phyloP scores from a whole-genome alignment of 768 basidiomycete genomes.

The Termitomyces sp. region DNA sequence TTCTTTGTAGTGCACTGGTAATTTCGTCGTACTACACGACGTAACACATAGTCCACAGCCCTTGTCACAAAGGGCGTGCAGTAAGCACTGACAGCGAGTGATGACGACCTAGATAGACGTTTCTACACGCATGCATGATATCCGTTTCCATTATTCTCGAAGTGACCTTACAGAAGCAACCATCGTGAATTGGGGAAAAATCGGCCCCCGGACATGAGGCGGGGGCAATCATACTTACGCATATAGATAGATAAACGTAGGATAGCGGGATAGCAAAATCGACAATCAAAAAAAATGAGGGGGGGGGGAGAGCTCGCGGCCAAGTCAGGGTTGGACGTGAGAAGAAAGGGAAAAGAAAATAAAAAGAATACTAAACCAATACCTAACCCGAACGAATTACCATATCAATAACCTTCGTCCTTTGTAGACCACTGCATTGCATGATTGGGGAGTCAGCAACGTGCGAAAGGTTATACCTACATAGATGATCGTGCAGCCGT shows the following conservation, averaged over 20 bases:
- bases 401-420: constrained; percentile 1
- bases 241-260: constrained; percentile 11
- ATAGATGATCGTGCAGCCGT: not conserved
- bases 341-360: not conserved
- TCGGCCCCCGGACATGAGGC: constrained; percentile 17
- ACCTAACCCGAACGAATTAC: constrained; percentile 9
- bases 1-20: too few relatives aligned
- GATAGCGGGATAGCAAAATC: constrained; percentile 10
- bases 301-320: not conserved
- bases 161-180: not conserved
- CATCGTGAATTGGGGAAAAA: not conserved
- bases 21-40: too few relatives aligned
- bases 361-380: constrained; percentile 11
- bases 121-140: too few relatives aligned
- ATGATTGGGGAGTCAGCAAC: constrained; percentile 10
- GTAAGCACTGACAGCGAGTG: too few relatives aligned
- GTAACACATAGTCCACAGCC: too few relatives aligned
- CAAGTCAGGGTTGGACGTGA: too few relatives aligned
- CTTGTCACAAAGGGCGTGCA: too few relatives aligned
- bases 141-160: too few relatives aligned
- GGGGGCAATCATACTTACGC: constrained; percentile 22
- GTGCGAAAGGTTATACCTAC: constrained; percentile 15
- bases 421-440: constrained; percentile 3
- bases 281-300: not conserved
- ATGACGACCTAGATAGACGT: too few relatives aligned